Evolutionary conservation across 306 rosid species (phyloP).

Genomic region (Dryas alaskensis): DNA sequence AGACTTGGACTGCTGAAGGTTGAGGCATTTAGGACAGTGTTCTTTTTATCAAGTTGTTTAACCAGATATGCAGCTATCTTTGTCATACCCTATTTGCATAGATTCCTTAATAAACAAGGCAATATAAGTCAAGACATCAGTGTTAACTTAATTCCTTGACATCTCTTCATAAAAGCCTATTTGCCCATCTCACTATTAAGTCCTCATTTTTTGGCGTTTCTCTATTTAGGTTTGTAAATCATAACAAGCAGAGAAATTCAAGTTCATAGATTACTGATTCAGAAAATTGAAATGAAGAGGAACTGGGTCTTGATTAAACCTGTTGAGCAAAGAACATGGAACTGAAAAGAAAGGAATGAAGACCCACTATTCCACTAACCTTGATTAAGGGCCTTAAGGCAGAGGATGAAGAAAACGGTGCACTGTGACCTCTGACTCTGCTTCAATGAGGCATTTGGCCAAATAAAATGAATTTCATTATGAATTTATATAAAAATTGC

Average conservation of each 20-base stretch:
- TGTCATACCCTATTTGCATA: slow-evolving; percentile 78
- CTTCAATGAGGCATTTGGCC: background rate
- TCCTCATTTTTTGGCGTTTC: slow-evolving; percentile 26
- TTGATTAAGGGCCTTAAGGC: background rate
- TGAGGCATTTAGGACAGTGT: slow-evolving; percentile 58
- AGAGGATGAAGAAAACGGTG: background rate
- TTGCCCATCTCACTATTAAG: slow-evolving; percentile 50
- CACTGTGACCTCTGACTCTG: background rate
- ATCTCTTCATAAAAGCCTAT: slow-evolving; percentile 64
- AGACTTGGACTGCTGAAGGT: slow-evolving; percentile 63
- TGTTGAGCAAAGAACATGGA: too few species aligned
- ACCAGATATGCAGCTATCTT: slow-evolving; percentile 72
- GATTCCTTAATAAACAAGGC: slow-evolving; percentile 63
- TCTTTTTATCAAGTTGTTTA: slow-evolving; percentile 59
- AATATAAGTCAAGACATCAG: slow-evolving; percentile 73
- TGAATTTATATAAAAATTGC: too few species aligned
- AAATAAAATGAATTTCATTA: too few species aligned
- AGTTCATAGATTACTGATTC: background rate
- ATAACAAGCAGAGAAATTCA: background rate
- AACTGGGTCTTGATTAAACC: too few species aligned
- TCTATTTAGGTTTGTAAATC: background rate
- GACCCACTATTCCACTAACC: background rate
- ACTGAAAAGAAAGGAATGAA: too few species aligned
- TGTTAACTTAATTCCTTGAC: slow-evolving; percentile 49
- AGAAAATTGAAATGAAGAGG: background rate